Conservation (phyloP, 2,329 filamentous ascomycete species). For the Penicillium sp. region DNA sequence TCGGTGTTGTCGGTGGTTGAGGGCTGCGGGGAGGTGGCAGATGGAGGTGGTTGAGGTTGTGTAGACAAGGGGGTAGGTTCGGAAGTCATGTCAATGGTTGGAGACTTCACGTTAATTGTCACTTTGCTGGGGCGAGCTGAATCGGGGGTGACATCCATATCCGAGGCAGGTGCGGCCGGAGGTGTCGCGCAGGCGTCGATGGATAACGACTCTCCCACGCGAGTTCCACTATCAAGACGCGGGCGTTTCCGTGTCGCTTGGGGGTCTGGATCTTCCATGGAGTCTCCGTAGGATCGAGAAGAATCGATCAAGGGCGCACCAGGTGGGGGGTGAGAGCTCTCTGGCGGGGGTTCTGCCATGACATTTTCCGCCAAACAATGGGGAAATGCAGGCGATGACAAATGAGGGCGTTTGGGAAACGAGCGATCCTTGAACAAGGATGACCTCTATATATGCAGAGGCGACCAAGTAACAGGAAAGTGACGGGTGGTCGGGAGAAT, state of each 20-base stretch:
- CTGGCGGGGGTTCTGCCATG: constrained; percentile 49
- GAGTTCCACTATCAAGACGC: constrained; percentile 47
- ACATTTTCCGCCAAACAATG: constrained; percentile 37
- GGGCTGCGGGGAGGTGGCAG: neutral
- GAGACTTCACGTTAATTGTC: constrained; percentile 49
- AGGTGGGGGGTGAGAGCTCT: constrained; percentile 45
- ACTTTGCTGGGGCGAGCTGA: constrained; percentile 44
- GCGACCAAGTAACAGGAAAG: constrained; percentile 1
- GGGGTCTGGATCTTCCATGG: constrained; percentile 42
- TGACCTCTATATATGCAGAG: neutral
- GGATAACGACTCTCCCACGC: constrained; percentile 35
- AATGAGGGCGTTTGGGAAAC: neutral
- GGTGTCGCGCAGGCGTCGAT: constrained; percentile 26
- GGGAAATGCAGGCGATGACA: neutral
- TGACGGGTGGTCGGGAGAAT: constrained; percentile 1
- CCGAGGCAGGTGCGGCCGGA: constrained; percentile 28
- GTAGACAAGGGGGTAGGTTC: constrained; percentile 10
- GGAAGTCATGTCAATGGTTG: constrained; percentile 23
- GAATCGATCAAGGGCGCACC: constrained; percentile 32
- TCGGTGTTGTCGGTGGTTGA: constrained; percentile 15
- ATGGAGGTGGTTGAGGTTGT: constrained; percentile 14
- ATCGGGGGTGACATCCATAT: constrained; percentile 29
- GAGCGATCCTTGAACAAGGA: neutral
- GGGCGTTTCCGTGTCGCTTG: constrained; percentile 48
- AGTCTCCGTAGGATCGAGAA: constrained; percentile 31